Evolutionary conservation across 768 basidiomycete genomes (phyloP).

Genomic region (Kwoniella sp.): DNA sequence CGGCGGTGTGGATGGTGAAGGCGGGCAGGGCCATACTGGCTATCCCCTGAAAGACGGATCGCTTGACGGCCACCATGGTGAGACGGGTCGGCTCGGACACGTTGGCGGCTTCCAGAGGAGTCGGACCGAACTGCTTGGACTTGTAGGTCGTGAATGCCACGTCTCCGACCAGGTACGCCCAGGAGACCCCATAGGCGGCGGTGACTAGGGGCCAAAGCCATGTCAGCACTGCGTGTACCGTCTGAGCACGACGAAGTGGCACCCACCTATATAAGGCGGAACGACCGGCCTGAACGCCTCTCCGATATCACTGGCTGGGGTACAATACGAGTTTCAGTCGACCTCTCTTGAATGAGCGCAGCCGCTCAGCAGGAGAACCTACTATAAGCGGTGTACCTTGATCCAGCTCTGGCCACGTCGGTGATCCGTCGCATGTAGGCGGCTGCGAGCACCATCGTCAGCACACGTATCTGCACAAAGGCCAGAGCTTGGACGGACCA

Average conservation of each 20-base stretch:
- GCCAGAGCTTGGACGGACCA: conserved; percentile 28
- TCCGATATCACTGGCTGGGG: conserved; percentile 45
- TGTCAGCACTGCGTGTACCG: background rate
- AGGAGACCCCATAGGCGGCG: conserved; percentile 50
- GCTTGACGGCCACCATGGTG: conserved; percentile 46
- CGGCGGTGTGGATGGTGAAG: conserved; percentile 50
- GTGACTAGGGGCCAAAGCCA: conserved; percentile 16
- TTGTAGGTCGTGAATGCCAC: conserved; percentile 52
- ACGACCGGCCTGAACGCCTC: conserved; percentile 51
- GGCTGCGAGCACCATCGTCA: conserved; percentile 17
- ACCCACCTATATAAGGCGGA: conserved; percentile 42
- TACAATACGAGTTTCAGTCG: background rate
- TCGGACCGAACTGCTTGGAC: conserved; percentile 47
- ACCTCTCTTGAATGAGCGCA: background rate
- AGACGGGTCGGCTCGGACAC: conserved; percentile 47
- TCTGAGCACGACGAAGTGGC: background rate
- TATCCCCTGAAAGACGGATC: conserved; percentile 49
- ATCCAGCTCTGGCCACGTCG: conserved; percentile 45
- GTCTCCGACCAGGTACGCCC: conserved; percentile 50
- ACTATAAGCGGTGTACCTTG: conserved; percentile 50
- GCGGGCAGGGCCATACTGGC: conserved; percentile 51
- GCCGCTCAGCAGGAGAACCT: background rate
- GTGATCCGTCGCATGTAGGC: conserved; percentile 48
- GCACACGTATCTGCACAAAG: too few species aligned
- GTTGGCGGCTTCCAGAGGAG: conserved; percentile 47